A percentile compares a stretch with the other conserved stretches of the same genome.
phyloP scores from a whole-genome alignment of 2,329 filamentous ascomycete genomes.

The Epichloe festucae region DNA sequence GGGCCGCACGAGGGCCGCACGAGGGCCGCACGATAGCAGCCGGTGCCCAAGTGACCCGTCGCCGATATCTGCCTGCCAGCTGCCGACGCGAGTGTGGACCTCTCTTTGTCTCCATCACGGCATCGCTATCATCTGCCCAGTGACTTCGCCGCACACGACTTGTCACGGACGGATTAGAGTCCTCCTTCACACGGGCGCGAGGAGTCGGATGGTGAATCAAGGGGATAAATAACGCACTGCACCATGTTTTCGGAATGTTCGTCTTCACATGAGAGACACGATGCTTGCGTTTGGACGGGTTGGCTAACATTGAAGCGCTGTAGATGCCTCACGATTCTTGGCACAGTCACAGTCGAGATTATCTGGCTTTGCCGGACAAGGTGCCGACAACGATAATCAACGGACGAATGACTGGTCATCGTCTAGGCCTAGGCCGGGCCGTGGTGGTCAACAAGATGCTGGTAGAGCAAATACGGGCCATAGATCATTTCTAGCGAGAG shows the following conservation, averaged over 20 bases:
- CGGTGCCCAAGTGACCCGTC: neutral
- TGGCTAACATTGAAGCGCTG: neutral
- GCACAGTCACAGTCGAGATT: conserved; percentile 91
- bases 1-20: neutral
- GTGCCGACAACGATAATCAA: conserved; percentile 28
- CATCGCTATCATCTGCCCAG: neutral
- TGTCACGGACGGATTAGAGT: neutral
- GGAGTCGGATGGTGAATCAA: conserved; percentile 21
- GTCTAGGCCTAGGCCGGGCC: conserved; percentile 21
- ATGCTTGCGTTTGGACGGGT: neutral
- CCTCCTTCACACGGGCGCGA: conserved; percentile 12
- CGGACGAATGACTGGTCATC: conserved; percentile 20
- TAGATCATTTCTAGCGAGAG: conserved; percentile 32
- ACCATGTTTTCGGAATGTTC: conserved; percentile 66
- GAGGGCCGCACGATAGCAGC: neutral
- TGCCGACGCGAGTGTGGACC: neutral
- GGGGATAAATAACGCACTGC: conserved; percentile 8
- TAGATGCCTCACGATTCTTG: conserved; percentile 93
- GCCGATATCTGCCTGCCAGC: neutral
- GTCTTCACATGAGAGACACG: conserved; percentile 21
- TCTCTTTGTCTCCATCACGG: neutral
- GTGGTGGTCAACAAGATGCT: conserved; percentile 20
- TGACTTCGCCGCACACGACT: neutral
- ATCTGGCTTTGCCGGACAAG: conserved; percentile 51
- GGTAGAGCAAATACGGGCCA: conserved; percentile 18